Base-by-base conservation (phyloP, 352 stramenopile genomes). In the Plasmopara halstedii region DNA sequence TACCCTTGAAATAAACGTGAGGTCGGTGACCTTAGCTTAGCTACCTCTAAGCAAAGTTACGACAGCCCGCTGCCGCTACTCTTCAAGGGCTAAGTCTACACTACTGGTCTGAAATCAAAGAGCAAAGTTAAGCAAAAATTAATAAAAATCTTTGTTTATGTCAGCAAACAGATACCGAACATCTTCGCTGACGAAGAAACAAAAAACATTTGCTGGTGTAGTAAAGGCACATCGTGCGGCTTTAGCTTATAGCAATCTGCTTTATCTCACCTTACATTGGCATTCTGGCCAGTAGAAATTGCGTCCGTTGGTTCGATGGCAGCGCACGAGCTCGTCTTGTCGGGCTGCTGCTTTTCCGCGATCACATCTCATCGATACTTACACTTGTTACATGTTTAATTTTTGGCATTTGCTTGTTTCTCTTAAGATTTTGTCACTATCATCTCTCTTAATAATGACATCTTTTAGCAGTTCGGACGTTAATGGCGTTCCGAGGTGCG, bases 401-500 rank as follows among this genome's bases (percentile, higher is more conserved):
- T 15, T 35, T 10, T 42, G 31, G 31, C 40, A 6, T 17, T 21
- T 37, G 29, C 17, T 37, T 14, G 19, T 15, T 2, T 48, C 56
- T 64, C 29, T 15, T 15, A 6, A 22, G 17, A 56, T 56, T 25
- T 42, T 45, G 39, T 59, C 32, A 45, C 32, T 53, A 1, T 39
- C 8, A 20, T 42, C 23, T 33, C 33, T 47, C 38, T 14, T 18
- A 32, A 26, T 25, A 52, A 15, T 56, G 38, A 53, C 41, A 15
- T 20, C n/a, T 37, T 29, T 29, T 29, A 11, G 3, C n/a, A n/a
- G n/a, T 29, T 10, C 25, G 7, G 11, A 10, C 11, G 1, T 29
- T 29, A 35, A 85, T 90, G 74, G 66, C 67, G 47, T 87, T 88
- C 62, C 73, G 73, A n/a, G 78, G 78, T 17, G 64, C 82, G 45